These are phyloP conservation scores for Lachancea lanzarotensis DNA, from an alignment of 805 yeast genomes.

Conservation along the genomic window DNA sequence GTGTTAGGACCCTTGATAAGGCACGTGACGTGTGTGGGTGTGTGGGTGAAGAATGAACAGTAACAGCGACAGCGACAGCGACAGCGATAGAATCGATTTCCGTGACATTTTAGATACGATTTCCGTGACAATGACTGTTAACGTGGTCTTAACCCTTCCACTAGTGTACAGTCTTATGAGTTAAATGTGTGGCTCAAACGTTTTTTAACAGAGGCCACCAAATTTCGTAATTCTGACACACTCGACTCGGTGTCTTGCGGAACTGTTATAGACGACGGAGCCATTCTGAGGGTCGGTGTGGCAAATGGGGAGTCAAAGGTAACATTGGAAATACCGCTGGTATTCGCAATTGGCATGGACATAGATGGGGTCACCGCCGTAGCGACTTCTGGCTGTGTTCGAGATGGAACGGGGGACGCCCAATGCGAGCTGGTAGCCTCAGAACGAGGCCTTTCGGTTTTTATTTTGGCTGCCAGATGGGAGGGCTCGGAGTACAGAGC, in stretches of 20 bases:
- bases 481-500: slow-evolving; percentile 25
- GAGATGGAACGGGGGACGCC: slow-evolving; percentile 9
- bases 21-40: background rate
- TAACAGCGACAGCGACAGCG: no score
- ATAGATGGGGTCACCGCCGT: background rate
- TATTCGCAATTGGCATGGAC: slow-evolving; percentile 1
- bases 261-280: background rate
- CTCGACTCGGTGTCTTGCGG: background rate
- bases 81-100: no score
- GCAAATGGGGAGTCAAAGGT: slow-evolving; percentile 8
- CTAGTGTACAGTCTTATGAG: background rate
- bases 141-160: no score
- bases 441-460: slow-evolving; percentile 4
- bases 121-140: no score
- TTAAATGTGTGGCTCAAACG: slow-evolving; percentile 14
- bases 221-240: slow-evolving; percentile 17
- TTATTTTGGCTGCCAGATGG: slow-evolving; percentile 24
- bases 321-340: slow-evolving; percentile 8
- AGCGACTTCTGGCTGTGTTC: background rate
- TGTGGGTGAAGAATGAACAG: no score
- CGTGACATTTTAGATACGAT: no score
- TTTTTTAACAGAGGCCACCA: slow-evolving; percentile 27
- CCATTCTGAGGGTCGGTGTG: slow-evolving; percentile 1
- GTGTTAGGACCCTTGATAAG: background rate
- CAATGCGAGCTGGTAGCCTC: background rate